These are phyloP conservation scores for Isabelozyma pseudorhagii DNA, from an alignment of 805 yeast species.

Conservation along the genomic window DNA sequence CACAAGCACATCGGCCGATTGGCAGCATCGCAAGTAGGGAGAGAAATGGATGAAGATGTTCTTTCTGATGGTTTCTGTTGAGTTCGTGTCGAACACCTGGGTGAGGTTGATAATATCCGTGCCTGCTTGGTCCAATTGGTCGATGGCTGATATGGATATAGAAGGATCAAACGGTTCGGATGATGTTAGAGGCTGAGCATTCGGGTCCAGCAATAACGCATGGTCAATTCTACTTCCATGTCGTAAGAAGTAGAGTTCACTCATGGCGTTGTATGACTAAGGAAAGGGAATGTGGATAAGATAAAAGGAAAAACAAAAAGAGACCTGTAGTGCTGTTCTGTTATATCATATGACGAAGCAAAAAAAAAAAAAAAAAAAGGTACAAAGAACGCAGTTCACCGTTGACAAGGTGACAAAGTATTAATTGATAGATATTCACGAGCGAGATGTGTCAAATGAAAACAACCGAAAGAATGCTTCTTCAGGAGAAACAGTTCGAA, in stretches of 20 bases:
- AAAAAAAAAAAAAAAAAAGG: background rate
- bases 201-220: conserved; percentile 19
- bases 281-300: background rate
- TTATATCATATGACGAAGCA: background rate
- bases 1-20: conserved; percentile 38
- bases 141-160: conserved; percentile 23
- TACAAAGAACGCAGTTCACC: too few species aligned
- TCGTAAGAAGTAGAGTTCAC: conserved; percentile 42
- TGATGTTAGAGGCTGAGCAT: conserved; percentile 23
- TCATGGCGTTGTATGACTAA: conserved; percentile 15
- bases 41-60: conserved; percentile 38
- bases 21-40: conserved; percentile 44
- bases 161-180: conserved; percentile 37
- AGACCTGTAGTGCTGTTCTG: background rate
- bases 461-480: too few species aligned
- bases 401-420: too few species aligned
- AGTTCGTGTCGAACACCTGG: conserved; percentile 13
- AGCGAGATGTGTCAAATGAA: too few species aligned
- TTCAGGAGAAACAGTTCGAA: too few species aligned
- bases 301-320: too few species aligned
- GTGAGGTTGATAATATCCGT: conserved; percentile 23
- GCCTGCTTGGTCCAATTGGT: conserved; percentile 25
- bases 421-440: too few species aligned
- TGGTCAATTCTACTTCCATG: conserved; percentile 43
- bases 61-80: conserved; percentile 17